Evolutionary conservation across 2,329 filamentous ascomycete genomes (phyloP).

Genomic region (Neurospora crassa): DNA sequence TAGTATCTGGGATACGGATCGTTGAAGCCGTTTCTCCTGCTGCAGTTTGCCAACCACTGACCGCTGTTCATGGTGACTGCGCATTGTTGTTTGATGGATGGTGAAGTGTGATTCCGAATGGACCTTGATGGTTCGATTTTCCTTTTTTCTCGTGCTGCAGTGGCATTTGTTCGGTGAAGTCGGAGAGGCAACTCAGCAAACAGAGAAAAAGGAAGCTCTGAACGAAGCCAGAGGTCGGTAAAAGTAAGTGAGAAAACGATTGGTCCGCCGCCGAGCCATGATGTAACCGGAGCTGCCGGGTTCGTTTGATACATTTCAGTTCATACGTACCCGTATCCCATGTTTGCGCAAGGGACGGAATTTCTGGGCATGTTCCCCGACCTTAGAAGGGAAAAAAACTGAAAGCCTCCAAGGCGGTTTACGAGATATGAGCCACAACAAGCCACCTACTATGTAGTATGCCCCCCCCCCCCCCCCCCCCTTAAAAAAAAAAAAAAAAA

Average conservation of each 20-base stretch:
- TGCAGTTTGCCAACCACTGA: neutral
- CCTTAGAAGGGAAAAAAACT: too few species aligned
- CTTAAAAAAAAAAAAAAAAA: too few species aligned
- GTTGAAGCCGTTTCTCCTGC: neutral
- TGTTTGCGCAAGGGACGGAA: neutral
- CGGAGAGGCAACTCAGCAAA: neutral
- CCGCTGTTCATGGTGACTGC: neutral
- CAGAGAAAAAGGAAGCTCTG: neutral
- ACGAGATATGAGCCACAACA: neutral
- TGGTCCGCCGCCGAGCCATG: neutral
- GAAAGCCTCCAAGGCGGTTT: too few species aligned
- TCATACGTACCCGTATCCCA: neutral
- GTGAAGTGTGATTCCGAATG: neutral
- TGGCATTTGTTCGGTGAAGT: neutral
- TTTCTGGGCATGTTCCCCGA: neutral
- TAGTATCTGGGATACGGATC: neutral
- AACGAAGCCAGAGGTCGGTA: neutral
- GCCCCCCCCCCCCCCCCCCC: too few species aligned
- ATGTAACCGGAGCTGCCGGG: neutral
- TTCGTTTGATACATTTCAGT: neutral
- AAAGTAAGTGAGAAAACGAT: neutral
- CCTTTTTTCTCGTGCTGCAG: neutral
- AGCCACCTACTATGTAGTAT: neutral
- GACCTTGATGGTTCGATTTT: neutral
- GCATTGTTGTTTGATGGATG: neutral